Percentiles rank a stretch among this genome's conserved stretches.
phyloP scores from a whole-genome alignment of 192 early-diverging fungal species.

The Coemansia furcata region DNA sequence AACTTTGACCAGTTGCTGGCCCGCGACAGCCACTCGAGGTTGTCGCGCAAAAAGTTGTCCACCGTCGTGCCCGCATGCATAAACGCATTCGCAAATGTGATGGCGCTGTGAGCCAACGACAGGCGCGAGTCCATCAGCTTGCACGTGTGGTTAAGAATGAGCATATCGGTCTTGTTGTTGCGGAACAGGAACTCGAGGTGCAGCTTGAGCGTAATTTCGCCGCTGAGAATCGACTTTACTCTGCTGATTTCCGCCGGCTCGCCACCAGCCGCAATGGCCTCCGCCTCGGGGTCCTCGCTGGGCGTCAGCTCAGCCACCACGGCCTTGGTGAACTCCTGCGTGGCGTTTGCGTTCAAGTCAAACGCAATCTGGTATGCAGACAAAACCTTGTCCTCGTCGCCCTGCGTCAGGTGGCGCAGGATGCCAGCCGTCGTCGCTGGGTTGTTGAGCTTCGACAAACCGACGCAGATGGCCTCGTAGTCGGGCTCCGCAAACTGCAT shows the following conservation, averaged over 20 bases:
- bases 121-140: slow-evolving; percentile 85
- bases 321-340: slow-evolving; percentile 92
- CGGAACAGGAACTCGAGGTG: slow-evolving; percentile 93
- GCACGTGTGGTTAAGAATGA: slow-evolving; percentile 92
- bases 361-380: slow-evolving; percentile 98
- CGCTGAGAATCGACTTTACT: slow-evolving; percentile 80
- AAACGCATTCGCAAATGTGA: slow-evolving; percentile 96
- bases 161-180: slow-evolving; percentile 95
- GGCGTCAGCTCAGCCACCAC: slow-evolving; percentile 60
- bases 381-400: slow-evolving; percentile 63
- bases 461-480: slow-evolving; percentile 89
- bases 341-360: slow-evolving; percentile 94
- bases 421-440: slow-evolving; percentile 70
- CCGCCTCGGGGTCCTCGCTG: slow-evolving; percentile 7
- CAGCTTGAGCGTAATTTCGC: slow-evolving; percentile 87
- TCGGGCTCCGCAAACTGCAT: slow-evolving; percentile 70
- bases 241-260: slow-evolving; percentile 50
- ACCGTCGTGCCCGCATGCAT: slow-evolving; percentile 98
- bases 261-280: neutral
- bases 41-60: slow-evolving; percentile 96
- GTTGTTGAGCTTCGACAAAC: slow-evolving; percentile 89
- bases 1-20: slow-evolving; percentile 99
- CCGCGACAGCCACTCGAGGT: slow-evolving; percentile 95
- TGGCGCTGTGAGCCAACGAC: slow-evolving; percentile 91
- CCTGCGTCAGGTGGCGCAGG: slow-evolving; percentile 64